A percentile compares a stretch with the other conserved stretches of the same genome.
Evolutionary conservation across 768 basidiomycete genomes (phyloP).

Genomic region (Tephrocybe sp.): DNA sequence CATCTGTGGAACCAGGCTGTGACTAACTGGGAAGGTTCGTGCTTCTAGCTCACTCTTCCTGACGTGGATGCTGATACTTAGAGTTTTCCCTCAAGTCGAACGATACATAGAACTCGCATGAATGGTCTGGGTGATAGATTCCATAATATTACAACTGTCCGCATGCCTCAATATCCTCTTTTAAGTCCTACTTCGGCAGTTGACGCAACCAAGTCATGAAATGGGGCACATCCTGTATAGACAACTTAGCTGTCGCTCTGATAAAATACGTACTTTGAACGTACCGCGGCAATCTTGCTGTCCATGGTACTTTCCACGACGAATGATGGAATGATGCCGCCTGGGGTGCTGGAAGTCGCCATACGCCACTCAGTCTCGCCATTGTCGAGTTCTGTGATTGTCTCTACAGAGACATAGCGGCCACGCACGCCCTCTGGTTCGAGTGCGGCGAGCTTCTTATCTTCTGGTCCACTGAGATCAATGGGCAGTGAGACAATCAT

Average conservation of each 20-base stretch:
- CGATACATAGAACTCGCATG: constrained; percentile 83
- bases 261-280: constrained; percentile 9
- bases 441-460: constrained; percentile 56
- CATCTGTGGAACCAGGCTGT: constrained; percentile 86
- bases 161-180: no score
- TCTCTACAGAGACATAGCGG: constrained; percentile 71
- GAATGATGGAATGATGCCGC: constrained; percentile 67
- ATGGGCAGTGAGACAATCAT: constrained; percentile 66
- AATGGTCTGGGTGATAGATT: constrained; percentile 15
- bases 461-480: constrained; percentile 51
- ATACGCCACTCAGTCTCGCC: constrained; percentile 77
- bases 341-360: constrained; percentile 75
- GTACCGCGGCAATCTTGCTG: constrained; percentile 62
- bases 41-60: neutral
- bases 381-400: constrained; percentile 57
- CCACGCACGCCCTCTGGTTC: constrained; percentile 68
- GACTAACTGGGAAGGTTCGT: constrained; percentile 90
- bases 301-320: constrained; percentile 62
- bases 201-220: constrained; percentile 67
- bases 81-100: constrained; percentile 53
- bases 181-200: constrained; percentile 21
- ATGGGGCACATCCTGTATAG: constrained; percentile 64
- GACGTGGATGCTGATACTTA: neutral
- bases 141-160: no score
- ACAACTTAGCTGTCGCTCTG: neutral